phyloP scores from a whole-genome alignment of 371 early-diverging fungal genomes.

The Batkoa obscura region DNA sequence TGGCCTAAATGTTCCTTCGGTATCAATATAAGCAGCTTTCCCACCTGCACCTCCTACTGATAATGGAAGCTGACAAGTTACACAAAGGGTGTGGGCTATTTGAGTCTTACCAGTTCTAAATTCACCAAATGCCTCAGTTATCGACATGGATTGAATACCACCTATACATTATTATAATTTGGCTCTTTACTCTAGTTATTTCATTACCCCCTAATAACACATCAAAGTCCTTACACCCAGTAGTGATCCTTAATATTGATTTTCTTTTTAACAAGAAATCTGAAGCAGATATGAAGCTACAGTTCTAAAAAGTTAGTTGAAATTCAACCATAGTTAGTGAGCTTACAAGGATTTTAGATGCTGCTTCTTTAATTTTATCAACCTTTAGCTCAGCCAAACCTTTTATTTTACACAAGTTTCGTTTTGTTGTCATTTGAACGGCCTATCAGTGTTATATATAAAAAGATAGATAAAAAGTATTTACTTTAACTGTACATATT shows the following conservation, averaged over 20 bases:
- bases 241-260: conserved; percentile 36
- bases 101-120: conserved; percentile 73
- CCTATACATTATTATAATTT: conserved; percentile 19
- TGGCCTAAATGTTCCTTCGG: conserved; percentile 58
- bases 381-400: conserved; percentile 73
- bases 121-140: conserved; percentile 72
- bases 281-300: conserved; percentile 58
- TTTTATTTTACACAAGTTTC: conserved; percentile 46
- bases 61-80: conserved; percentile 44
- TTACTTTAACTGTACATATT: conserved; percentile 50
- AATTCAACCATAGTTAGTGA: conserved; percentile 1
- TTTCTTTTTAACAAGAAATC: conserved; percentile 54
- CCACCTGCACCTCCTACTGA: conserved; percentile 43
- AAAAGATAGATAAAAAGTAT: not conserved
- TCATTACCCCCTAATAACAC: conserved; percentile 69
- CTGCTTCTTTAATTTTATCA: conserved; percentile 69
- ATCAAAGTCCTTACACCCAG: conserved; percentile 93
- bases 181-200: not conserved
- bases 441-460: conserved; percentile 22
- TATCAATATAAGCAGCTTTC: conserved; percentile 53
- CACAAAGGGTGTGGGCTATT: conserved; percentile 54
- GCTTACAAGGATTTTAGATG: conserved; percentile 23
- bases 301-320: not conserved
- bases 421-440: conserved; percentile 61
- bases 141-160: conserved; percentile 74